Evolutionary conservation across 192 early-diverging fungal species (phyloP).

Genomic region (Funneliformis mosseae): DNA sequence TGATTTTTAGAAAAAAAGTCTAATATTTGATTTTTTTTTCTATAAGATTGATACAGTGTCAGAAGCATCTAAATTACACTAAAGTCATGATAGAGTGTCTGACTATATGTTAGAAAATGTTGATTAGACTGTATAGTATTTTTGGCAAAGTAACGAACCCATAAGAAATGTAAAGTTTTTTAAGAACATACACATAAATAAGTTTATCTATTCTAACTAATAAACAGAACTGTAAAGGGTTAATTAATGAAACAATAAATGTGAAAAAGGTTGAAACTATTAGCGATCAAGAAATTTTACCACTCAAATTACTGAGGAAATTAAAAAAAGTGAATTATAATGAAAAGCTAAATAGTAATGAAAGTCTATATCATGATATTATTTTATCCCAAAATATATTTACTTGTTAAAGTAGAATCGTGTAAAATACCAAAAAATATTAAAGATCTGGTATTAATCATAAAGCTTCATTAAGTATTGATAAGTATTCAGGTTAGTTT

Average conservation of each 20-base stretch:
- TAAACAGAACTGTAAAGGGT: too few species aligned
- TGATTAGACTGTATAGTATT: background rate
- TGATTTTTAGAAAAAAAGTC: too few species aligned
- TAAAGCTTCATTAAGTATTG: conserved; percentile 19
- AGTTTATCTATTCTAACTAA: too few species aligned
- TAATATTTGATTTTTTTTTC: too few species aligned
- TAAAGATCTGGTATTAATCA: conserved; percentile 8
- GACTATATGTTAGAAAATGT: conserved; percentile 20
- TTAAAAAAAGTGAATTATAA: too few species aligned
- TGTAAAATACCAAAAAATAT: conserved; percentile 8
- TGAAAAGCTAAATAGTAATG: conserved; percentile 3
- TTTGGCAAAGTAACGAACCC: conserved; percentile 15
- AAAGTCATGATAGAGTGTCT: background rate
- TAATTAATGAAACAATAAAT: background rate
- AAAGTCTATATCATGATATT: conserved; percentile 2
- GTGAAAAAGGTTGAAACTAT: too few species aligned
- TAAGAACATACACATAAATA: too few species aligned
- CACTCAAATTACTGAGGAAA: too few species aligned
- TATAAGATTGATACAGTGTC: conserved; percentile 19
- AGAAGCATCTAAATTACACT: conserved; percentile 18
- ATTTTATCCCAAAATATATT: conserved; percentile 20
- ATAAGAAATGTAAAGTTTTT: background rate
- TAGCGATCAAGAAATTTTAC: too few species aligned
- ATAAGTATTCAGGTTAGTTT: conserved; percentile 25
- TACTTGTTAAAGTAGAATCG: conserved; percentile 18